phyloP scores from a whole-genome alignment of 805 yeast genomes.

The Wickerhamiella hasegawae region DNA sequence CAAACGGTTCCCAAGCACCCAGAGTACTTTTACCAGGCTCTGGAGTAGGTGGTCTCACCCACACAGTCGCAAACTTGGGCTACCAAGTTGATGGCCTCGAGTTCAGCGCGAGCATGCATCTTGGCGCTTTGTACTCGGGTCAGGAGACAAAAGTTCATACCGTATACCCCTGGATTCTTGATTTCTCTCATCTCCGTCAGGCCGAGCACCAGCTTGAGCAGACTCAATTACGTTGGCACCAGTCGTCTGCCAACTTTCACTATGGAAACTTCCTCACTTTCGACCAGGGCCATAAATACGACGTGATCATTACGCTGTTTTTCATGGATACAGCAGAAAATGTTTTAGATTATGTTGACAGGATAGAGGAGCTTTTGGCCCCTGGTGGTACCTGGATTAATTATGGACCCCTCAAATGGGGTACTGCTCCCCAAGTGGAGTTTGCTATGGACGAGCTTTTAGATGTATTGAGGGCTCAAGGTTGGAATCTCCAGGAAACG shows the following conservation, averaged over 20 bases:
- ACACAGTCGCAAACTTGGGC: constrained; percentile 31
- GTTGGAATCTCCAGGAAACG: constrained; percentile 35
- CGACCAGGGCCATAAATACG: constrained; percentile 21
- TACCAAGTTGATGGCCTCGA: constrained; percentile 58
- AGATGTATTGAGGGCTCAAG: constrained; percentile 35
- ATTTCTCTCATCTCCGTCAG: constrained; percentile 47
- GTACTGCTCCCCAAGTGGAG: constrained; percentile 62
- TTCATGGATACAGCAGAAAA: constrained; percentile 91
- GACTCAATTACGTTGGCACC: constrained; percentile 6
- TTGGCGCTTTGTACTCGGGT: constrained; percentile 27
- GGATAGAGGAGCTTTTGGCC: constrained; percentile 35
- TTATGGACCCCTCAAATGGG: constrained; percentile 85
- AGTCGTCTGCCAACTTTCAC: constrained; percentile 3
- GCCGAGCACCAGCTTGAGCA: constrained; percentile 31
- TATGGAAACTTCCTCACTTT: constrained; percentile 54
- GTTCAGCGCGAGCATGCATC: constrained; percentile 57
- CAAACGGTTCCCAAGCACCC: background rate
- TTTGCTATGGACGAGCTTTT: constrained; percentile 54
- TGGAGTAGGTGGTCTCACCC: constrained; percentile 68
- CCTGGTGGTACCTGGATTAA: constrained; percentile 67
- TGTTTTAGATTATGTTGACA: constrained; percentile 54
- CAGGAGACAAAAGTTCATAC: constrained; percentile 9
- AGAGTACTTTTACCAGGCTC: constrained; percentile 70
- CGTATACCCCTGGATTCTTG: constrained; percentile 36
- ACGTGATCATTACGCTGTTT: constrained; percentile 36